Base-by-base conservation (phyloP, 2,329 filamentous ascomycete species). In the Coniochaeta sp. region DNA sequence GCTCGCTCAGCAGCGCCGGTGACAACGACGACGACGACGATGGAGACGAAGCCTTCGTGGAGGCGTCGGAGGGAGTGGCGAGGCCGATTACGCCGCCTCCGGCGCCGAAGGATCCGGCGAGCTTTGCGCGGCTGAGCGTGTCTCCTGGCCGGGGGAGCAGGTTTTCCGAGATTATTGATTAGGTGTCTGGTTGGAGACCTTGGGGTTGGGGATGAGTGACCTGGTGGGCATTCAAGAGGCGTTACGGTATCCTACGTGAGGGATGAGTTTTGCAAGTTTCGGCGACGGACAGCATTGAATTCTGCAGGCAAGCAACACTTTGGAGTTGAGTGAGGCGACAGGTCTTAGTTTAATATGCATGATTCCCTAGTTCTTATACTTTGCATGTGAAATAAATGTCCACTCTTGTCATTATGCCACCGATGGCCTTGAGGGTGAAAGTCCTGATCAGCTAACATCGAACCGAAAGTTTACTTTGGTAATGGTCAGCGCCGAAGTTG, bases 151-250 rank as follows among this genome's bases (percentile, higher is more conserved):
- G 80, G 62, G 77, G 76, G 62, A 79, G 79, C 33, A 79, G 73
- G 66, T 84, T 84, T 67, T 71, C 74, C 26, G 81, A 84, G 73
- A 76, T 78, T 56, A 71, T 83, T 55, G 69, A 73, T 58, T 67
- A 67, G 63, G 33, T 16, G 54, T 57, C 47, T 52, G 47, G 47
- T 26, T 28, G 47, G 47, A 28, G 12, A 11, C 38, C 38, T 3
- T 40, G 38, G 38, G n/a, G 3, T 40, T 6, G 34, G 8, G 34
- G 8, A 36, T 36, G 5, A 36, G 12, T 40, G 16, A 40, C n/a
- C 3, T 14, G 47, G 24, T 19, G 22, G 3, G 24, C 22, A 17
- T 24, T 4, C n/a, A n/a, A n/a, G 14, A n/a, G 47, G 24, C 43
- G 43, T 47, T 26, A 28, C 8, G 47, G 47, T 17, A 40, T n/a